Evolutionary conservation across 805 yeast genomes (phyloP), one percentile per base, ranked within the genome.

Genomic region (Nematodospora valgi): DNA sequence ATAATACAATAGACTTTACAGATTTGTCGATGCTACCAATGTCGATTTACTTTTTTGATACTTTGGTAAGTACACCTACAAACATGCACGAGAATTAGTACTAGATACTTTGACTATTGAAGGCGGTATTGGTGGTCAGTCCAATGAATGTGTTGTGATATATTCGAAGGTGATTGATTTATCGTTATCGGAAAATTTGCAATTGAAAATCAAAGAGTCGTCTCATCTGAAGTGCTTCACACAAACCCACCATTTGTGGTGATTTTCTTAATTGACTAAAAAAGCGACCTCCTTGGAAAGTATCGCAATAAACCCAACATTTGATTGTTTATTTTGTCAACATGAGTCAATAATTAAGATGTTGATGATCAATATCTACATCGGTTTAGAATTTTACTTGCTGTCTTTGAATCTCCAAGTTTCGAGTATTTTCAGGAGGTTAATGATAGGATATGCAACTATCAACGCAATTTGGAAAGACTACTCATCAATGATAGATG

Each of bases 201-300:
- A 32, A 24, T 32, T 32, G n/a, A 32, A 32, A 32, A 16, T 32
- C 14, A 32, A 32, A 32, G 29, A 32, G 12, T 32, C 28, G 7
- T 22, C 20, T 21, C 33, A 30, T 30, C 15, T 21, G 3, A 30
- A 30, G 15, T n/a, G n/a, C n/a, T n/a, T n/a, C n/a, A n/a, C n/a
- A n/a, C n/a, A n/a, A n/a, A n/a, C n/a, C n/a, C n/a, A n/a, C n/a
- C n/a, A n/a, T n/a, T n/a, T n/a, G n/a, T n/a, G 3, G 4, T 14
- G 14, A 22, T 9, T 32, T 32, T n/a, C 11, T 32, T 6, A 19
- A 23, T 11, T 32, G 3, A 24, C 35, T 13, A 12, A 15, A 17
- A 25, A 32, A 15, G 24, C 35, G 13, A 24, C 29, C 10, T 17
- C 28, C n/a, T 24, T 32, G 9, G 27, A 32, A 32, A 32, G 35